These are phyloP conservation scores for Cicer arietinum DNA, from an alignment of 306 rosid genomes.

Conservation along the genomic window DNA sequence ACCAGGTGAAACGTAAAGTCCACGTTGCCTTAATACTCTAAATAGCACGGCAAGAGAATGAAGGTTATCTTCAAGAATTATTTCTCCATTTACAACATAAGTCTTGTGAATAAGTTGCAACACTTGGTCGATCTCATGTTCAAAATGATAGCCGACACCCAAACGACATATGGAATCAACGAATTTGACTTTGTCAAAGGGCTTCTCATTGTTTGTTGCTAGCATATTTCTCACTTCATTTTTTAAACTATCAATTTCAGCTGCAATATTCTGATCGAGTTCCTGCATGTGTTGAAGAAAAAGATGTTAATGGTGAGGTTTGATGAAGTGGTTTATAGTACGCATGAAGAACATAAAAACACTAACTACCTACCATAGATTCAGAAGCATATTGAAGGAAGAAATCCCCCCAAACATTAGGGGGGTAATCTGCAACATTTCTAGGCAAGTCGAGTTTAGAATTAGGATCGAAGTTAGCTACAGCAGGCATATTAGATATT, in stretches of 20 bases:
- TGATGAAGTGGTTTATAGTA: background rate
- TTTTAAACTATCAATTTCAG: conserved; percentile 37
- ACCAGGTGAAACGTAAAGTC: conserved; percentile 46
- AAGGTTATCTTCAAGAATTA: conserved; percentile 30
- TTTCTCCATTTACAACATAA: no score
- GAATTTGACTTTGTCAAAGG: conserved; percentile 20
- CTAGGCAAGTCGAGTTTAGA: background rate
- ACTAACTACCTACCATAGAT: background rate
- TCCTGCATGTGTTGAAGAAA: conserved; percentile 42
- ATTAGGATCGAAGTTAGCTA: background rate
- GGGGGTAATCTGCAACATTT: conserved; percentile 22
- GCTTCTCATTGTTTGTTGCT: background rate
- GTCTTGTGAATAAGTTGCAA: no score
- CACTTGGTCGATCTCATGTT: no score
- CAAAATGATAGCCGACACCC: conserved; percentile 45
- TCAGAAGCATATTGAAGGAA: conserved; percentile 31
- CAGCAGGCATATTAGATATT: no score
- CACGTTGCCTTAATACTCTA: conserved; percentile 58
- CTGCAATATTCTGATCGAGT: background rate
- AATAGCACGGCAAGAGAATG: conserved; percentile 48
- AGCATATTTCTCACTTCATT: conserved; percentile 48
- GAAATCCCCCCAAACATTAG: conserved; percentile 8
- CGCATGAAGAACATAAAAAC: background rate
- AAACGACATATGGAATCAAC: conserved; percentile 59
- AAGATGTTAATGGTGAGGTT: background rate